A percentile compares a stretch with the other conserved stretches of the same genome.
These are phyloP conservation scores for Ophiostoma sp. DNA, from an alignment of 2,329 filamentous ascomycete species.

Conservation along the genomic window DNA sequence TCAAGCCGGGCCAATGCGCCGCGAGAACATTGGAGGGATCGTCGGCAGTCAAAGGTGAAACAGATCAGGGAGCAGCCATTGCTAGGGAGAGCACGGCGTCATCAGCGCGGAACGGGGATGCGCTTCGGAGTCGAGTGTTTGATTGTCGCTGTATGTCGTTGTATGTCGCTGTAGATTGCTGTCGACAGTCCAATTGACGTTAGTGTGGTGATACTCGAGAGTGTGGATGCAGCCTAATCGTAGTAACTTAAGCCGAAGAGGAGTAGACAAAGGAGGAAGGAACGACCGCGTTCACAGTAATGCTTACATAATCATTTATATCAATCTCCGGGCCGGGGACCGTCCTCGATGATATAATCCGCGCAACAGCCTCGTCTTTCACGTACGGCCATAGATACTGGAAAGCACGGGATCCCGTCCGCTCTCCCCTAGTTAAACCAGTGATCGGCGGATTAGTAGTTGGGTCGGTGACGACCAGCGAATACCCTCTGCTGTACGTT, in stretches of 20 bases:
- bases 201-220: not conserved
- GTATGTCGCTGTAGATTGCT: not conserved
- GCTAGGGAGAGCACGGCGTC: not conserved
- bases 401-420: too few relatives aligned
- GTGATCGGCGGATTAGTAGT: too few relatives aligned
- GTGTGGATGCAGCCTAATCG: not conserved
- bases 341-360: too few relatives aligned
- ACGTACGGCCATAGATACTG: too few relatives aligned
- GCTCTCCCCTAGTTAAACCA: too few relatives aligned
- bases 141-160: not conserved
- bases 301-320: too few relatives aligned
- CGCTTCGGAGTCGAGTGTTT: not conserved
- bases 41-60: not conserved
- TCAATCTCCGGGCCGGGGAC: too few relatives aligned
- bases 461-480: too few relatives aligned
- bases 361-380: too few relatives aligned
- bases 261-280: not conserved
- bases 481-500: too few relatives aligned
- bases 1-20: not conserved
- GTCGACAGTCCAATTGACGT: not conserved
- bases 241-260: not conserved
- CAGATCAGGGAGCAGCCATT: not conserved
- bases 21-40: not conserved
- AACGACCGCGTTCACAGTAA: not conserved
- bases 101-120: not conserved